Evolutionary conservation across 768 basidiomycete species (phyloP).

Genomic region (Rhizopogon vesiculosus): DNA sequence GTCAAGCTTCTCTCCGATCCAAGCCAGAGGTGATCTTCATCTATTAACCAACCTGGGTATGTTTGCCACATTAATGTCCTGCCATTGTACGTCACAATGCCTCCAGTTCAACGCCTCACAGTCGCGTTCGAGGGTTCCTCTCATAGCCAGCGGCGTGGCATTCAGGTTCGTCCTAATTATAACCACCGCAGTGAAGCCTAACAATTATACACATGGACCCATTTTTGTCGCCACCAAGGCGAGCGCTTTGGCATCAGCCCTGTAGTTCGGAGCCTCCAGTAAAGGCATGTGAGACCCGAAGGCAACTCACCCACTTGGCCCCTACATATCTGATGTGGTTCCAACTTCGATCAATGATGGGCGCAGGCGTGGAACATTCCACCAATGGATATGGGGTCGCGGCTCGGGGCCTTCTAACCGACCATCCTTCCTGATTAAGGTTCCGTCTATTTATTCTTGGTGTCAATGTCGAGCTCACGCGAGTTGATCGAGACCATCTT

Average conservation of each 20-base stretch:
- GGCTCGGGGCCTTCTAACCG: background rate
- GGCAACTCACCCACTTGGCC: background rate
- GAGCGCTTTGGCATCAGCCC: background rate
- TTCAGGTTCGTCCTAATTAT: constrained; percentile 2
- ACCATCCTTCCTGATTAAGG: background rate
- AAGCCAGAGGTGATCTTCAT: constrained; percentile 3
- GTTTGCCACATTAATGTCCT: constrained; percentile 26
- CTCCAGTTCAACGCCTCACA: background rate
- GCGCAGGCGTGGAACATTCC: constrained; percentile 17
- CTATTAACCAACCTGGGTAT: constrained; percentile 33
- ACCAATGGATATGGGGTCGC: constrained; percentile 14
- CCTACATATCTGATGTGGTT: background rate
- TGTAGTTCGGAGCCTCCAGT: constrained; percentile 5
- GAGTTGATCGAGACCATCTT: background rate
- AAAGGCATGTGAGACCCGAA: constrained; percentile 10
- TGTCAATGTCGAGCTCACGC: background rate
- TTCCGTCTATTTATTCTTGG: background rate
- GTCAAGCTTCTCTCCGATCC: constrained; percentile 14
- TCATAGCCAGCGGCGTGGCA: background rate
- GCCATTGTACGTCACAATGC: background rate
- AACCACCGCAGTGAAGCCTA: constrained; percentile 3
- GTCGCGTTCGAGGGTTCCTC: constrained; percentile 3
- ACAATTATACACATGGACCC: constrained; percentile 2
- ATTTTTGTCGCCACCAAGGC: constrained; percentile 2
- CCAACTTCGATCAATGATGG: background rate